Evolutionary conservation across 331 rosid genomes (phyloP), one percentile per base, ranked within the genome.

Genomic region (Dryas integrifolia): DNA sequence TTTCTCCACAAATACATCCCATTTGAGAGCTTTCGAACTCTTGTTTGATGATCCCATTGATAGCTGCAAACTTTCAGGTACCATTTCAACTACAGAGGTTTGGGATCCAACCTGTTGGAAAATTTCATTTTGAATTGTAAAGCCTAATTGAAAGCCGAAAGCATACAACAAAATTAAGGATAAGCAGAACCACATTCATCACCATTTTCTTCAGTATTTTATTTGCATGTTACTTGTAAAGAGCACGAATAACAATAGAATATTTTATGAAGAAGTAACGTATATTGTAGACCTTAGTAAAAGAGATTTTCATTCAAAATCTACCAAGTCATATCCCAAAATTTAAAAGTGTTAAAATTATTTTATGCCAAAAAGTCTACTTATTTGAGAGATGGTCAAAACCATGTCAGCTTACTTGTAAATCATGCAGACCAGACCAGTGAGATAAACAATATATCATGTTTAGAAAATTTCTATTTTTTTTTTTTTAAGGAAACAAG

Each of bases 1-100:
- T 15, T 81, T 86, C 88, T 94, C 98, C 77, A 84, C 85, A 65
- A 82, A 83, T 58, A 91, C 83, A 18, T 83, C 92, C 97, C 97
- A 93, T 72, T 81, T 81, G 5, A 86, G 86, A 72, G 82, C 26
- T 46, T 81, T 76, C 64, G 68, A 76, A 76, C 84, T 81, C 79
- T 85, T 85, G 50, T 69, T 80, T 24, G 82, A 53, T 51, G 65
- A 65, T 57, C 24, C 77, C n/a, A 2, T 26, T 62, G 95, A 81
- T 60, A 81, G 82, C 73, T 80, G 84, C 80, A 91, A 80, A 16
- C 71, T 82, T 78, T 86, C 98, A 0, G 92, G 87, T 75, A 73
- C 51, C 96, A 91, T 94, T 69, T 89, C 88, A 79, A 94, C 84
- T 69, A 72, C 4, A 47, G 84, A 79, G 73, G 86, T 82, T 63